Percentiles rank a stretch among this genome's conserved stretches.
Evolutionary conservation across 2,329 filamentous ascomycete species (phyloP).

Genomic region (Colletotrichum camelliae): DNA sequence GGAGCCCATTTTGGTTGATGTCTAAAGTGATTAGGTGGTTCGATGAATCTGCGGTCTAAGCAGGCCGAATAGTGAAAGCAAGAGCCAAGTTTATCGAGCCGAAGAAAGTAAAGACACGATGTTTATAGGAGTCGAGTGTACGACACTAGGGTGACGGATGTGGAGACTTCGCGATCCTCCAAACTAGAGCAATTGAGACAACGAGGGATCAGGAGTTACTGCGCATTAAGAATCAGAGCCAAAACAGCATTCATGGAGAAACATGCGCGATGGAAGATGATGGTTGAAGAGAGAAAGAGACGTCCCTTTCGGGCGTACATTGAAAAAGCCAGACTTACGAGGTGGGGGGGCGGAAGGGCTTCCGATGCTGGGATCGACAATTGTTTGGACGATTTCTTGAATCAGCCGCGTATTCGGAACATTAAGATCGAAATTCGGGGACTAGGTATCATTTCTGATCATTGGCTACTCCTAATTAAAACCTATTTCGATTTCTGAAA

Average conservation of each 20-base stretch:
- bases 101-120: background rate
- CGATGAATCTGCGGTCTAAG: too few relatives aligned
- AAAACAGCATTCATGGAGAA: too few relatives aligned
- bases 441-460: background rate
- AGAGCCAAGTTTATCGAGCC: background rate
- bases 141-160: background rate
- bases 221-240: too few relatives aligned
- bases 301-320: background rate
- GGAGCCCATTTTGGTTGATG: conserved; percentile 44
- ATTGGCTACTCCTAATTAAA: background rate
- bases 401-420: background rate
- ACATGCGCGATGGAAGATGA: background rate
- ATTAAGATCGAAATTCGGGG: background rate
- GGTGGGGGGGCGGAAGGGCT: background rate
- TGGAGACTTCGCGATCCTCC: background rate
- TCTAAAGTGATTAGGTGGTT: too few relatives aligned
- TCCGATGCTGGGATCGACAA: background rate
- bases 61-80: background rate
- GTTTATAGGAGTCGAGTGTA: background rate
- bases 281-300: background rate
- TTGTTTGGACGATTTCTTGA: background rate
- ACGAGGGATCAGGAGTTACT: background rate
- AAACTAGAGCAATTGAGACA: background rate
- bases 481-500: background rate
- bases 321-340: background rate